Conservation (phyloP, 2,329 filamentous ascomycete genomes). For the Venturia oleaginea region DNA sequence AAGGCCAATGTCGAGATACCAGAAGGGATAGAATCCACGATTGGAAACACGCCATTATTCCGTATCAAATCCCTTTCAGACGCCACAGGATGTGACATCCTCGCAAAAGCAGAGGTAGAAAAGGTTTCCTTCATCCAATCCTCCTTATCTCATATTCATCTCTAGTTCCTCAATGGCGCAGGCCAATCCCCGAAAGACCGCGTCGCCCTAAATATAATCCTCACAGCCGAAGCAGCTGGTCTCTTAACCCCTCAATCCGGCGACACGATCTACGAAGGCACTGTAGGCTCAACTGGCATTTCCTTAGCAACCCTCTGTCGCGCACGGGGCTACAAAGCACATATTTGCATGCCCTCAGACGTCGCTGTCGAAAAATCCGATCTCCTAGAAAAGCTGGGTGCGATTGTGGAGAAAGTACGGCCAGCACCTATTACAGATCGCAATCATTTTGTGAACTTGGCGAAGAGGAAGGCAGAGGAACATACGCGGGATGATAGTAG, state of each 20-base stretch:
- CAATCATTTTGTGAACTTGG: slow-evolving; percentile 89
- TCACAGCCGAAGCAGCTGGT: slow-evolving; percentile 65
- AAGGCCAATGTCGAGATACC: slow-evolving; percentile 26
- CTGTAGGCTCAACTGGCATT: slow-evolving; percentile 87
- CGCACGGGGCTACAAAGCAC: slow-evolving; percentile 79
- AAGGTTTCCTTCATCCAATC: neutral
- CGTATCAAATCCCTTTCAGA: slow-evolving; percentile 76
- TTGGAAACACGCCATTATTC: slow-evolving; percentile 87
- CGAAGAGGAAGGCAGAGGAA: slow-evolving; percentile 63
- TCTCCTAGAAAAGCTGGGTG: slow-evolving; percentile 80
- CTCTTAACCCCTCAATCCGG: slow-evolving; percentile 69
- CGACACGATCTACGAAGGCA: slow-evolving; percentile 96
- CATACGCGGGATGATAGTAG: slow-evolving; percentile 54
- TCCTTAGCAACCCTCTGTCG: slow-evolving; percentile 83
- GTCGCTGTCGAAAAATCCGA: slow-evolving; percentile 82
- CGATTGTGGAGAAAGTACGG: slow-evolving; percentile 80
- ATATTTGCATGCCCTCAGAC: slow-evolving; percentile 97
- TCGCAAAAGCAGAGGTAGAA: slow-evolving; percentile 76
- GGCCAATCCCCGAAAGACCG: slow-evolving; percentile 92
- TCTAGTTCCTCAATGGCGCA: slow-evolving; percentile 78
- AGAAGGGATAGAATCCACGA: slow-evolving; percentile 80
- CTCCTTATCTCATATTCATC: neutral
- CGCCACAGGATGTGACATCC: slow-evolving; percentile 78
- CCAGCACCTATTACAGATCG: slow-evolving; percentile 91
- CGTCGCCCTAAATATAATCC: slow-evolving; percentile 84